Conservation (phyloP, 1,139 yeast species). For the Saccharomyces hybrid region DNA sequence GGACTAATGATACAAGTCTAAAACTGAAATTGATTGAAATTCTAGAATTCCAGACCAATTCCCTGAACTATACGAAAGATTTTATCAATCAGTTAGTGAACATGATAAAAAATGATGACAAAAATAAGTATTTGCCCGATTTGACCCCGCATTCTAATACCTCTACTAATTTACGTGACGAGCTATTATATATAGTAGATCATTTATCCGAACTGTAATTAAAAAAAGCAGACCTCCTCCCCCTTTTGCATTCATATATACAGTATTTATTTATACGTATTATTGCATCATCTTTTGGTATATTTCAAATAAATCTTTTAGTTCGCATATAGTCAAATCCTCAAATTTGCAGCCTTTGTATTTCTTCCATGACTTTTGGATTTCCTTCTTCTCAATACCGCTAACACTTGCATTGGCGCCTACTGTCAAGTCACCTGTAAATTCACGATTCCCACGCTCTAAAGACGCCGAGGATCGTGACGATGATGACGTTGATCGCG, state of each 20-base stretch:
- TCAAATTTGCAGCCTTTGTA: conserved; percentile 24
- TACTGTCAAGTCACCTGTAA: neutral
- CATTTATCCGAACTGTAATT: conserved; percentile 1
- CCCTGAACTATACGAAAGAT: conserved; percentile 21
- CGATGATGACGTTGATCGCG: neutral
- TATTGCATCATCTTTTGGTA: conserved; percentile 25
- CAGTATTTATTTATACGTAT: neutral
- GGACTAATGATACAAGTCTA: conserved; percentile 35
- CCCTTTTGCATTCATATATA: neutral
- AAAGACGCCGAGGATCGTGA: neutral
- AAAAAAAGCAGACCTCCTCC: neutral
- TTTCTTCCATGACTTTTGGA: conserved; percentile 16
- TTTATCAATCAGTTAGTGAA: conserved; percentile 13
- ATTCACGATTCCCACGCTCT: neutral
- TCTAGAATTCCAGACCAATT: conserved; percentile 37
- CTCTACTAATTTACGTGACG: conserved; percentile 7
- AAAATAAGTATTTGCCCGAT: conserved; percentile 14
- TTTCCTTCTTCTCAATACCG: conserved; percentile 1
- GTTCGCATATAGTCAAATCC: conserved; percentile 24
- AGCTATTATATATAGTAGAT: conserved; percentile 11
- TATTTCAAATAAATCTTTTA: conserved; percentile 26
- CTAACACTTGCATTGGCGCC: conserved; percentile 4
- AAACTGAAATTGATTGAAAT: conserved; percentile 45
- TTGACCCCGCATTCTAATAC: neutral
- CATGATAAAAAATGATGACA: conserved; percentile 11